Conservation (phyloP, 352 stramenopile genomes). For the Globisporangium viniferum region DNA sequence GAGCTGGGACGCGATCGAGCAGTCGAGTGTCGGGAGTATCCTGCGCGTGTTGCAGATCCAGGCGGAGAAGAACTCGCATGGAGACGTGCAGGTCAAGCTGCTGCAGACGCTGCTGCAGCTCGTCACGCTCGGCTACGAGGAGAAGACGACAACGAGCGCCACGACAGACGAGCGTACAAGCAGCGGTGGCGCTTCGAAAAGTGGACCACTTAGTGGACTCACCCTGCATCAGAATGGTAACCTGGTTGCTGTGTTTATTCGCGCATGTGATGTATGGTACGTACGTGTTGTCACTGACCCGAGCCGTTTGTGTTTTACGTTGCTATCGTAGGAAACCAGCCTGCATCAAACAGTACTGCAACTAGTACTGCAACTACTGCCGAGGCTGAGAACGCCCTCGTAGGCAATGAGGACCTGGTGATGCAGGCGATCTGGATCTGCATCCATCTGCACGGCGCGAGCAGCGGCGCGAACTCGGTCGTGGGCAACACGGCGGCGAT, state of each 20-base stretch:
- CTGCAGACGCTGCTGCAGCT: constrained; percentile 87
- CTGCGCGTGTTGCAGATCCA: constrained; percentile 95
- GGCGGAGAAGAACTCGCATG: constrained; percentile 83
- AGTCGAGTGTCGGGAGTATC: constrained; percentile 93
- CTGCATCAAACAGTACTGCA: not conserved
- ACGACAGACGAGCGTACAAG: not conserved
- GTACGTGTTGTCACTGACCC: too few species aligned
- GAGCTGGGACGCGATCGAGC: constrained; percentile 93
- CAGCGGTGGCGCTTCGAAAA: constrained; percentile 4
- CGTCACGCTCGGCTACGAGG: constrained; percentile 77
- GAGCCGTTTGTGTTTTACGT: not conserved
- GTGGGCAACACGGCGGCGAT: constrained; percentile 85
- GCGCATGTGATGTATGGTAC: not conserved
- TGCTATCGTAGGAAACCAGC: not conserved
- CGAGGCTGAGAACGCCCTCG: constrained; percentile 39
- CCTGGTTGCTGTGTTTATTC: not conserved
- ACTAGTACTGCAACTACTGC: not conserved
- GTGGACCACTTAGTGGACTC: constrained; percentile 17
- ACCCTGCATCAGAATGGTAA: constrained; percentile 20
- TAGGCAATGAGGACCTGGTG: constrained; percentile 82
- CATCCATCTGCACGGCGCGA: constrained; percentile 72
- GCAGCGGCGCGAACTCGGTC: constrained; percentile 70
- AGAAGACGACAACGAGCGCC: constrained; percentile 20
- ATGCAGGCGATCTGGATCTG: constrained; percentile 89
- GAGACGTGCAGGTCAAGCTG: constrained; percentile 87